Percentiles rank a stretch among this genome's conserved stretches.
These are phyloP conservation scores for Mycena maculata DNA, from an alignment of 768 basidiomycete genomes.

Conservation along the genomic window DNA sequence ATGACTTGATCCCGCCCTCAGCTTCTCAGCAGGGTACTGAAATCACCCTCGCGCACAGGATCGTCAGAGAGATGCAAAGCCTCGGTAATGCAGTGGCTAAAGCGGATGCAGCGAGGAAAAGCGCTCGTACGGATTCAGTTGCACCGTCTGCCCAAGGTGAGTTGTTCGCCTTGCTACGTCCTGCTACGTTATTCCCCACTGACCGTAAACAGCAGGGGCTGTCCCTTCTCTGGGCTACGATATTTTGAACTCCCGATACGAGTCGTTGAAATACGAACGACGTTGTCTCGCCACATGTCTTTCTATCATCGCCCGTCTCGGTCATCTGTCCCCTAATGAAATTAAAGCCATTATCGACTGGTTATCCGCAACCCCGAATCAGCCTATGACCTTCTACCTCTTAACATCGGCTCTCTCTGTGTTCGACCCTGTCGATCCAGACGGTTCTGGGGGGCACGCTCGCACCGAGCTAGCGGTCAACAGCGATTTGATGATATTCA, in stretches of 20 bases:
- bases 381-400: conserved; percentile 76
- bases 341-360: conserved; percentile 76
- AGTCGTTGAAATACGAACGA: conserved; percentile 81
- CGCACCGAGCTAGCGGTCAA: conserved; percentile 64
- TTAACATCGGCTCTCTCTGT: conserved; percentile 72
- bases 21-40: conserved; percentile 43
- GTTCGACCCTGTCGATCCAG: conserved; percentile 75
- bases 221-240: conserved; percentile 70
- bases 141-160: conserved; percentile 69
- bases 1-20: conserved; percentile 61
- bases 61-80: conserved; percentile 74
- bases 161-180: neutral
- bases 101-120: conserved; percentile 69
- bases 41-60: conserved; percentile 60
- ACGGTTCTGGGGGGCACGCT: conserved; percentile 53
- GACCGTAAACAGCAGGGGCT: conserved; percentile 49
- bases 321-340: conserved; percentile 69
- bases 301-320: conserved; percentile 71
- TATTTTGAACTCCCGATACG: conserved; percentile 73
- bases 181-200: neutral
- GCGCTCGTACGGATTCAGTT: conserved; percentile 71
- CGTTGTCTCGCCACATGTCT: conserved; percentile 73
- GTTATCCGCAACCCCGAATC: conserved; percentile 73
- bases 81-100: conserved; percentile 64
- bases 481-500: conserved; percentile 59